Evolutionary conservation across 495 filamentous ascomycete genomes (phyloP).

Genomic region (Xylaria grammica): DNA sequence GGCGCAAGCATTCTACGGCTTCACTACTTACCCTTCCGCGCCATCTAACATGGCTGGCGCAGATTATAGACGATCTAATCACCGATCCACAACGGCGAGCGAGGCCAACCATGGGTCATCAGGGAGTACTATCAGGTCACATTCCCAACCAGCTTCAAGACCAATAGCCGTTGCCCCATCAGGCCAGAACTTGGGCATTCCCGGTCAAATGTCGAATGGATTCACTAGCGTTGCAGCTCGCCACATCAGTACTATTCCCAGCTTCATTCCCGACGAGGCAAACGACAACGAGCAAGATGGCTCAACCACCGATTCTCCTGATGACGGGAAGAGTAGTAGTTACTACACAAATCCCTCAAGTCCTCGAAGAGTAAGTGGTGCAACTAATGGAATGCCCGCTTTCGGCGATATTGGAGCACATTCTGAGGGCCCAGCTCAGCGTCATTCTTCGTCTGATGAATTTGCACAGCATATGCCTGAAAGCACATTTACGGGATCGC

Average conservation of each 20-base stretch:
- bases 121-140: constrained; percentile 57
- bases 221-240: constrained; percentile 38
- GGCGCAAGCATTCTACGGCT: constrained; percentile 38
- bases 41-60: constrained; percentile 45
- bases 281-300: constrained; percentile 41
- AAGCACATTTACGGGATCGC: constrained; percentile 54
- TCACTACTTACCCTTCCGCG: constrained; percentile 53
- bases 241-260: constrained; percentile 52
- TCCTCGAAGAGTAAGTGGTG: constrained; percentile 36
- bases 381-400: constrained; percentile 45
- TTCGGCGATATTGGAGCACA: constrained; percentile 49
- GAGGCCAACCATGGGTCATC: constrained; percentile 45
- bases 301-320: constrained; percentile 41
- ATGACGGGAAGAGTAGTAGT: constrained; percentile 40
- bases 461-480: constrained; percentile 56
- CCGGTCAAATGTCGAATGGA: constrained; percentile 38
- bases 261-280: constrained; percentile 55
- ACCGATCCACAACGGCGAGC: constrained; percentile 47
- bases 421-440: constrained; percentile 37
- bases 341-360: constrained; percentile 41
- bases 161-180: constrained; percentile 30
- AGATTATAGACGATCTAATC: constrained; percentile 57
- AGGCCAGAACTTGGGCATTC: constrained; percentile 29
- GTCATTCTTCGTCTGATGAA: constrained; percentile 55
- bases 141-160: constrained; percentile 61